These are phyloP conservation scores for Albizia julibrissin DNA, from an alignment of 306 rosid genomes.

Conservation along the genomic window DNA sequence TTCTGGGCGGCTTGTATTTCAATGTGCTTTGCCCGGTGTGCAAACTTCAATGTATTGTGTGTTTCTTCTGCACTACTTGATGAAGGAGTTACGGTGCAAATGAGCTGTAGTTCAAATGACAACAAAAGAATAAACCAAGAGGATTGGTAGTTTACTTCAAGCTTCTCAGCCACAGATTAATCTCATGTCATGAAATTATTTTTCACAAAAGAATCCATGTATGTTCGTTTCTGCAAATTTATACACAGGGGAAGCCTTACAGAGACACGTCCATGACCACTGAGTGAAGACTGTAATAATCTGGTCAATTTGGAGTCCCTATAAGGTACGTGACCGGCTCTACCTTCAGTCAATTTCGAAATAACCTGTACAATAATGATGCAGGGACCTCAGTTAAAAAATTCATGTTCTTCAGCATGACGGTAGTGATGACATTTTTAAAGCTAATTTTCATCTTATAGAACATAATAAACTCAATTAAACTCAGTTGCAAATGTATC, in stretches of 20 bases:
- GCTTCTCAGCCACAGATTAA: constrained; percentile 22
- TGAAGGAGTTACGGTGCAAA: constrained; percentile 97
- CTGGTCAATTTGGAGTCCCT: constrained; percentile 97
- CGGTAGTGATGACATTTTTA: neutral
- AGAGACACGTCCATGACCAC: constrained; percentile 98
- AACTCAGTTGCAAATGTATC: neutral
- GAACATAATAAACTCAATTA: neutral
- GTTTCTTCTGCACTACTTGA: constrained; percentile 97
- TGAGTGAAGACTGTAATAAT: constrained; percentile 91
- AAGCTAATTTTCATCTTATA: neutral
- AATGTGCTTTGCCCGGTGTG: constrained; percentile 95
- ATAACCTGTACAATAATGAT: constrained; percentile 65
- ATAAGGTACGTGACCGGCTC: constrained; percentile 91
- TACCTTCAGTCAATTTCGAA: constrained; percentile 89
- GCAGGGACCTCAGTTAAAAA: neutral
- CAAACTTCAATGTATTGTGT: constrained; percentile 93
- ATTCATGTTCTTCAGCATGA: neutral
- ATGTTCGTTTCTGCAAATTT: constrained; percentile 22
- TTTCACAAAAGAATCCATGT: constrained; percentile 30
- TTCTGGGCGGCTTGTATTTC: constrained; percentile 98
- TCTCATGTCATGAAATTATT: constrained; percentile 18
- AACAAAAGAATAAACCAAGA: constrained; percentile 30
- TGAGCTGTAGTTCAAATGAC: constrained; percentile 67
- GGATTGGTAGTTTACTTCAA: constrained; percentile 19
- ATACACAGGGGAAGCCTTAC: constrained; percentile 59